phyloP scores from a whole-genome alignment of 2,329 filamentous ascomycete genomes.

The Ophiostoma sp. region DNA sequence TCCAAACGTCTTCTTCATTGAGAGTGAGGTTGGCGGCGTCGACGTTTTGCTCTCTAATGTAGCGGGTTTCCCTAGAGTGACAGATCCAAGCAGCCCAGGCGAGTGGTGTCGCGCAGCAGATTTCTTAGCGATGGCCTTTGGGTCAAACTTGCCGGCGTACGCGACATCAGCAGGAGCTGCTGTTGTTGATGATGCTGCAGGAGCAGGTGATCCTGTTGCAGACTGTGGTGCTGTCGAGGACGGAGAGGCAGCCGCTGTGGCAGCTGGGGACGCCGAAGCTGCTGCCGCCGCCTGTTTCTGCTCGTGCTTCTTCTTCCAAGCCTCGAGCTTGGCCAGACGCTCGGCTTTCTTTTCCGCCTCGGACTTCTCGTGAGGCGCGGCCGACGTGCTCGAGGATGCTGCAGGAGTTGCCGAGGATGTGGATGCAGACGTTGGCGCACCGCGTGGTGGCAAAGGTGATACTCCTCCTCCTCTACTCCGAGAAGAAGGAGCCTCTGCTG shows the following conservation, averaged over 20 bases:
- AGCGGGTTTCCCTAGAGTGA: constrained; percentile 36
- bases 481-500: constrained; percentile 61
- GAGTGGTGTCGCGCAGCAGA: constrained; percentile 61
- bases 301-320: constrained; percentile 90
- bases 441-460: background rate
- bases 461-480: background rate
- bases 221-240: background rate
- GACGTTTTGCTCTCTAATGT: background rate
- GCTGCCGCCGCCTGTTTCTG: constrained; percentile 61
- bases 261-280: constrained; percentile 45
- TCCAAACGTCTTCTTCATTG: background rate
- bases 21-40: background rate
- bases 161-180: constrained; percentile 55
- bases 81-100: constrained; percentile 53
- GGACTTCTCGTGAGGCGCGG: constrained; percentile 48
- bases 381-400: background rate
- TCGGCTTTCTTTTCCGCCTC: constrained; percentile 79
- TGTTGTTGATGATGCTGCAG: background rate
- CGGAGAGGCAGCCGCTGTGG: constrained; percentile 49
- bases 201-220: background rate
- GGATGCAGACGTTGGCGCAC: background rate
- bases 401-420: background rate
- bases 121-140: constrained; percentile 83
- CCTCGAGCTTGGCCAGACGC: constrained; percentile 76
- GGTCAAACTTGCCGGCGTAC: constrained; percentile 80